Evolutionary conservation across 2,329 filamentous ascomycete species (phyloP), one percentile per base, ranked within the genome.

Genomic region (Penicillium paneum): DNA sequence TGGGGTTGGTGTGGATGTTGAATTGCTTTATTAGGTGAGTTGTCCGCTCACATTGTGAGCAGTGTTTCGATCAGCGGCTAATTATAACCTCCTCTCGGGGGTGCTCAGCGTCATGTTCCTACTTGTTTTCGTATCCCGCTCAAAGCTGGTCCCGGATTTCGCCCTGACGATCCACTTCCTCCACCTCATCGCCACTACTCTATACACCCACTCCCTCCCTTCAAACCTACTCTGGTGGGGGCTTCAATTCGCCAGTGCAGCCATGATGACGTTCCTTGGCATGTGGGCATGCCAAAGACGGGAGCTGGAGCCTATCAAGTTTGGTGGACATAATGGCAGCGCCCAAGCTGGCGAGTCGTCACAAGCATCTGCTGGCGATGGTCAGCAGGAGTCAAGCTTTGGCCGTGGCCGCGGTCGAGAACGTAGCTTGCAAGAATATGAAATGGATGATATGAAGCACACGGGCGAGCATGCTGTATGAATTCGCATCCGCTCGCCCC

Each of bases 141-240:
- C 89, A 44, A 97, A 97, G 73, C 88, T 97, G 57, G 89, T 97
- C 47, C 91, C 91, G 63, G 94, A 99, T 75, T 99, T 97, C 72
- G 90, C 91, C 31, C 78, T 97, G 24, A 96, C 93, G 2, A 83
- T 97, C 17, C 91, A 96, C 76, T 83, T 89, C 71, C 78, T 96
- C 39, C 90, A 96, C 71, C 82, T 96, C 49, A 60, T 94, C 65
- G 74, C 90, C 65, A 89, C 90, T 28, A 87, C 86, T 19, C 71
- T 96, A 32, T 96, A 96, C 74, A 87, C 89, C 3, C 85, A 85
- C 66, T 81, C 83, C 10, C 70, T 97, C 28, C 94, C 94, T 1
- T 80, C 82, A 10, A 87, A 93, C 71, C 76, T 85, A 60, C 87
- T 95, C 66, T 99, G 94, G 94, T 99, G 94, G 93, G 78, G 76